Percentiles rank a stretch among this genome's conserved stretches.
Conservation (phyloP, 2,329 filamentous ascomycete genomes). For the Phialophora expanda region DNA sequence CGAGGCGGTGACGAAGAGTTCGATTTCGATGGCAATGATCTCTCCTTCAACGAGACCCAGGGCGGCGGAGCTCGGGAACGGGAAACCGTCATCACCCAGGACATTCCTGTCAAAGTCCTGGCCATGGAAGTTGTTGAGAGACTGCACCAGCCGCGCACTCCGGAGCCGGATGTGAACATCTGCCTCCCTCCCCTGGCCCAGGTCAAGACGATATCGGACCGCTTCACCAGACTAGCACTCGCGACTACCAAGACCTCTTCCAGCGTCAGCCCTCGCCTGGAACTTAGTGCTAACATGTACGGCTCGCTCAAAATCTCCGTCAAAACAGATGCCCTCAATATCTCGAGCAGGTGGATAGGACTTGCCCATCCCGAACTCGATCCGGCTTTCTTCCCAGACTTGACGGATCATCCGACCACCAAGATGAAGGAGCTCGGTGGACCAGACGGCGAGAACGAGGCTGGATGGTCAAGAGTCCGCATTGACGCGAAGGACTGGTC, state of each 20-base stretch:
- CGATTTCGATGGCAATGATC: conserved; percentile 49
- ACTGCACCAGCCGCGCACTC: conserved; percentile 89
- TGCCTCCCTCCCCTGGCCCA: conserved; percentile 84
- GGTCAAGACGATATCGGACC: conserved; percentile 90
- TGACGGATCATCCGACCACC: conserved; percentile 82
- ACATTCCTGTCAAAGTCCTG: conserved; percentile 92
- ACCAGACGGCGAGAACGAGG: conserved; percentile 69
- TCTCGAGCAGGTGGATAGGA: conserved; percentile 82
- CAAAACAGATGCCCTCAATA: conserved; percentile 80
- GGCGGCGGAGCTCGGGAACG: conserved; percentile 70
- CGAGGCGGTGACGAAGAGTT: conserved; percentile 33
- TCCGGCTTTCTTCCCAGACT: conserved; percentile 70
- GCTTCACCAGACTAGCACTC: conserved; percentile 83
- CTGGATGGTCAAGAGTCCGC: conserved; percentile 84
- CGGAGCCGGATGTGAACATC: conserved; percentile 93
- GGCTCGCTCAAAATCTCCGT: conserved; percentile 81
- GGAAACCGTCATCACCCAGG: conserved; percentile 91
- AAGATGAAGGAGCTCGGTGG: conserved; percentile 67
- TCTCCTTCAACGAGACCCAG: conserved; percentile 49
- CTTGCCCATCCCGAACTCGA: conserved; percentile 88
- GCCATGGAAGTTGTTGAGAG: conserved; percentile 82
- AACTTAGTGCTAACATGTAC: conserved; percentile 93
- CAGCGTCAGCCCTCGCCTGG: conserved; percentile 61
- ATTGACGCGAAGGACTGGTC: conserved; percentile 97
- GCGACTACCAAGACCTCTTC: conserved; percentile 42